Evolutionary conservation across 1,284 basidiomycete species (phyloP), one percentile per base, ranked within the genome.

Genomic region (Ustilago xerochloae): DNA sequence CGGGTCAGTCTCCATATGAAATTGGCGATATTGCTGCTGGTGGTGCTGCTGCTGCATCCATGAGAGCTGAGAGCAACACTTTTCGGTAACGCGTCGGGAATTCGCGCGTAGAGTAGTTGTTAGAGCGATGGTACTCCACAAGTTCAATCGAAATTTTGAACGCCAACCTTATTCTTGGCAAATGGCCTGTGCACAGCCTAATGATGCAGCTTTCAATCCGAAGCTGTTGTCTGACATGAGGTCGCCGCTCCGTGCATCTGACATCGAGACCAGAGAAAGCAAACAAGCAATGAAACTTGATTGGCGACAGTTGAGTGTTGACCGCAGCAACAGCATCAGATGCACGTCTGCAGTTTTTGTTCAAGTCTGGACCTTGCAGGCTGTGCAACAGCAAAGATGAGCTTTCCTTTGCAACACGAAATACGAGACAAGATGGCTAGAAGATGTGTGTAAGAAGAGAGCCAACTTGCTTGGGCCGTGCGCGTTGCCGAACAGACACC

Each of bases 11-110:
- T n/a, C n/a, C n/a, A n/a, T n/a, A n/a, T n/a, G n/a, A n/a, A n/a
- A n/a, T 24, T 43, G 41, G 22, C 22, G 22, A 43, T 43, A 18
- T 32, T 15, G n/a, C 18, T n/a, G 47, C 30, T n/a, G 18, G 12
- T 16, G 20, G 4, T 6, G 20, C 29, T 9, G 20, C 10, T 13
- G 22, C 22, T 43, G 41, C 41, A 39, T 39, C 22, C 22, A 20
- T 41, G 8, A 3, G 15, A 41, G 22, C 38, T 41, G 41, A 43
- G 50, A 54, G 28, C 46, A 54, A 61, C 59, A 61, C 59, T 54
- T 53, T 41, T 45, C 6, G 13, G 29, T 15, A 50, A 50, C 56
- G 56, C 56, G 56, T 57, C 45, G 13, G 26, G 15, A 32, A 43
- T 20, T 20, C 24, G 41, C 24, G 41, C n/a, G n/a, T n/a, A n/a